Percentiles rank a stretch among this genome's conserved stretches.
Evolutionary conservation across 257 asterid species (phyloP).

Genomic region (Solanum pimpinellifolium): DNA sequence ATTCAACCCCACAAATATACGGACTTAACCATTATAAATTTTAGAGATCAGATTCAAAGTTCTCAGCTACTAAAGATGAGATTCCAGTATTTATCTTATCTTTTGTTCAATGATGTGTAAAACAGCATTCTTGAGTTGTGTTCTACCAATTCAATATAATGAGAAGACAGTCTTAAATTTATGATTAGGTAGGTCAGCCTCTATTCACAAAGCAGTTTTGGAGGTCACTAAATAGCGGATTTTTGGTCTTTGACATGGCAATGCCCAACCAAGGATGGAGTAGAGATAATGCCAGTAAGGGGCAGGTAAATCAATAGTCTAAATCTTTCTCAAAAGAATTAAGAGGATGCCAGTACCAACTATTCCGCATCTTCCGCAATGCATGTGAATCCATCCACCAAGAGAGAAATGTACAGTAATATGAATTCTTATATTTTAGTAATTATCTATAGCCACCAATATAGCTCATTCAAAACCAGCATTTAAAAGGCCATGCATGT

Average conservation of each 20-base stretch:
- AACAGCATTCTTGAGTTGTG: neutral
- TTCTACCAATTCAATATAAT: neutral
- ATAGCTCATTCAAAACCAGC: neutral
- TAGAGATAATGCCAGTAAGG: neutral
- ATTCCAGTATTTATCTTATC: neutral
- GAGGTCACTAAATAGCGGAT: neutral
- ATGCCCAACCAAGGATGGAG: neutral
- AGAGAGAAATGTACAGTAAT: neutral
- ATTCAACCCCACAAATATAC: neutral
- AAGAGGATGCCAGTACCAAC: neutral
- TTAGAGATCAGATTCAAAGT: neutral
- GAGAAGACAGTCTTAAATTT: neutral
- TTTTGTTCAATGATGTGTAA: neutral
- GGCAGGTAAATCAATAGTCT: neutral
- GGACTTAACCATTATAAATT: neutral
- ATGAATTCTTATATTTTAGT: neutral
- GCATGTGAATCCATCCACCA: neutral
- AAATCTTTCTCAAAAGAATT: neutral
- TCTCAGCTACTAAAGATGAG: neutral
- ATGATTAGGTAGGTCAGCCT: neutral
- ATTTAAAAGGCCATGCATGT: neutral
- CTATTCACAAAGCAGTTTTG: neutral
- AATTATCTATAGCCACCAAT: neutral
- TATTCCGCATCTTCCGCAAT: neutral
- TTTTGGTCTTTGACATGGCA: neutral